phyloP scores from a whole-genome alignment of 495 filamentous ascomycete species.

The Xylaria palmicola region DNA sequence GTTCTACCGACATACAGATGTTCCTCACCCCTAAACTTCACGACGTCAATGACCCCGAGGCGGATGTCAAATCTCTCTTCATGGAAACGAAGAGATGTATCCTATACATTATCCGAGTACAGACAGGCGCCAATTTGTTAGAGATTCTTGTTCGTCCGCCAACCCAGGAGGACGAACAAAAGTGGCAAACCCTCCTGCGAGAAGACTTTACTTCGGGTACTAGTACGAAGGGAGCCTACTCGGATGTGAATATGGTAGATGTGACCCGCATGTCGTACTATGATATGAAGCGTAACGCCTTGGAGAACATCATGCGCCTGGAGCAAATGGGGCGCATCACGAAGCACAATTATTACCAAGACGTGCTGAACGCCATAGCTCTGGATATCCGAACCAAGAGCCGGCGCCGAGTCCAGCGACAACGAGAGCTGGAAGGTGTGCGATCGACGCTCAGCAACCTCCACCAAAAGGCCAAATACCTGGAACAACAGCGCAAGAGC shows the following conservation, averaged over 20 bases:
- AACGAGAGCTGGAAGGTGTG: conserved; percentile 86
- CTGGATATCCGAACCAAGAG: conserved; percentile 97
- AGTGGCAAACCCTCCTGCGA: conserved; percentile 79
- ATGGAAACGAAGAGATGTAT: conserved; percentile 98
- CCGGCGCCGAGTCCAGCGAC: conserved; percentile 82
- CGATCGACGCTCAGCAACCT: conserved; percentile 79
- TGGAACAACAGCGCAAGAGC: conserved; percentile 91
- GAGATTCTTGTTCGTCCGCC: conserved; percentile 94
- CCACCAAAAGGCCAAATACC: conserved; percentile 85
- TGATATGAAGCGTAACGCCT: conserved; percentile 85
- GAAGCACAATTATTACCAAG: conserved; percentile 92
- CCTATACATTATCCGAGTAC: conserved; percentile 95
- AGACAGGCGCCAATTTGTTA: conserved; percentile 86
- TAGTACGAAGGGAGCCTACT: conserved; percentile 77
- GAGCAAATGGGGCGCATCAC: conserved; percentile 83
- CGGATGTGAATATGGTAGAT: conserved; percentile 86
- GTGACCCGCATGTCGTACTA: conserved; percentile 87
- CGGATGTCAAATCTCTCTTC: conserved; percentile 84
- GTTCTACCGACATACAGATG: conserved; percentile 86
- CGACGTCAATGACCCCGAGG: conserved; percentile 89
- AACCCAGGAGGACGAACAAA: conserved; percentile 78
- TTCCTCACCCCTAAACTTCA: conserved; percentile 90
- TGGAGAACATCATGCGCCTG: conserved; percentile 90
- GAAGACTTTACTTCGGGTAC: conserved; percentile 74
- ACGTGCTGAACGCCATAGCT: conserved; percentile 93